Evolutionary conservation across 2,329 filamentous ascomycete genomes (phyloP).

Genomic region (Aspergillus caelatus): DNA sequence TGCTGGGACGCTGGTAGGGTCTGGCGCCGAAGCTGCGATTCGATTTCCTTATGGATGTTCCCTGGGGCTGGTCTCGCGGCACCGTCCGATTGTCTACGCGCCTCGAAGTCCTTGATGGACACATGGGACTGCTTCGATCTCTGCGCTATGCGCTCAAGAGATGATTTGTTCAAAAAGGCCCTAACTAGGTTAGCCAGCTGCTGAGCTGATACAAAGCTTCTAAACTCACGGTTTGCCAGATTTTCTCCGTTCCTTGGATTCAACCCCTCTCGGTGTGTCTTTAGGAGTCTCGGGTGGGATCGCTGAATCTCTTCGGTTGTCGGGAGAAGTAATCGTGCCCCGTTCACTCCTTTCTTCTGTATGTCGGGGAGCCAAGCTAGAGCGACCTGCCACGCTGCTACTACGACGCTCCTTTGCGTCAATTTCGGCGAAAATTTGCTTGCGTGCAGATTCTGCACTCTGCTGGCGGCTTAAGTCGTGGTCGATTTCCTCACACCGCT

Average conservation of each 20-base stretch:
- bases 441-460: constrained; percentile 39
- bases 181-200: constrained; percentile 9
- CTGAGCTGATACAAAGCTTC: not conserved
- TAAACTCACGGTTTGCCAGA: constrained; percentile 20
- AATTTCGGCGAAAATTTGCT: constrained; percentile 25
- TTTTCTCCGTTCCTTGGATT: constrained; percentile 17
- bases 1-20: constrained; percentile 11
- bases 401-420: constrained; percentile 10
- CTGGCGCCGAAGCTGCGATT: constrained; percentile 4
- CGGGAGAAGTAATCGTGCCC: not conserved
- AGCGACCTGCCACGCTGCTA: constrained; percentile 21
- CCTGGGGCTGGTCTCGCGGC: not conserved
- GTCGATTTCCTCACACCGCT: constrained; percentile 50
- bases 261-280: not conserved
- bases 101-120: not conserved
- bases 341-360: not conserved
- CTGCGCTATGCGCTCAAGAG: constrained; percentile 18
- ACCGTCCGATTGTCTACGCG: constrained; percentile 17
- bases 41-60: not conserved
- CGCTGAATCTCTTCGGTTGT: not conserved
- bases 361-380: constrained; percentile 1
- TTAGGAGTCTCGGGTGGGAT: not conserved
- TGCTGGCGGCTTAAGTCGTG: constrained; percentile 45
- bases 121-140: constrained; percentile 13
- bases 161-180: constrained; percentile 15